Base-by-base conservation (phyloP, 306 rosid genomes). In the Luffa aegyptiaca region DNA sequence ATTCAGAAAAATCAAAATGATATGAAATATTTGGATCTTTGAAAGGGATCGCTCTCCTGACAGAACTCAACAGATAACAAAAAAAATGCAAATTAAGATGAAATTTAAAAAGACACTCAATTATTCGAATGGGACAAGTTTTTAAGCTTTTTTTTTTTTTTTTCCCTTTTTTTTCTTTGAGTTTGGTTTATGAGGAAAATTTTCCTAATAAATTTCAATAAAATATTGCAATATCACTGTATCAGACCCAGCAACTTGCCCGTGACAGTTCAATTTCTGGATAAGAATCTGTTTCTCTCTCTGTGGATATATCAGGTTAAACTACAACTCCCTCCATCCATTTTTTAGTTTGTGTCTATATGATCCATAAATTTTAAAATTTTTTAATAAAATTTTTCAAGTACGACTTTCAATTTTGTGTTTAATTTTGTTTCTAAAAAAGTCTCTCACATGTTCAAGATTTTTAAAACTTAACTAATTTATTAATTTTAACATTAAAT, bases 91-190 rank as follows among this genome's bases (percentile, higher is more conserved):
- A 59, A 21, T 21, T n/a, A 9, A 21, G 14, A 21, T 5, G 7
- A n/a, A 21, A 59, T 26, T 9, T 10, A 10, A 31, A 21, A 59
- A 1, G 2, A 26, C 39, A 31, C 68, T 11, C 18, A 11, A 10
- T 11, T 31, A 31, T 33, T 14, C n/a, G 2, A 62, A 62, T 62
- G 7, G 69, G 69, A 61, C 68, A 61, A 61, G 0, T 3, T 14
- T 52, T 14, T 52, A 14, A 14, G 57, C n/a, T 13, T 5, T 52
- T 52, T 52, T 52, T 52, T 13, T 16, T 13, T 16, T 10, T 31
- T 3, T 26, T 11, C 4, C 3, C 0, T 1, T 59, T 1, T 3
- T 26, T 11, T 11, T 10, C 0, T 1, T 59, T 1, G 1, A 59
- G 1, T n/a, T n/a, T 20, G 0, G 1, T 8, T 18, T 58, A 21